These are phyloP conservation scores for Daldinia eschscholtzii DNA, from an alignment of 2,329 filamentous ascomycete genomes.

Conservation along the genomic window DNA sequence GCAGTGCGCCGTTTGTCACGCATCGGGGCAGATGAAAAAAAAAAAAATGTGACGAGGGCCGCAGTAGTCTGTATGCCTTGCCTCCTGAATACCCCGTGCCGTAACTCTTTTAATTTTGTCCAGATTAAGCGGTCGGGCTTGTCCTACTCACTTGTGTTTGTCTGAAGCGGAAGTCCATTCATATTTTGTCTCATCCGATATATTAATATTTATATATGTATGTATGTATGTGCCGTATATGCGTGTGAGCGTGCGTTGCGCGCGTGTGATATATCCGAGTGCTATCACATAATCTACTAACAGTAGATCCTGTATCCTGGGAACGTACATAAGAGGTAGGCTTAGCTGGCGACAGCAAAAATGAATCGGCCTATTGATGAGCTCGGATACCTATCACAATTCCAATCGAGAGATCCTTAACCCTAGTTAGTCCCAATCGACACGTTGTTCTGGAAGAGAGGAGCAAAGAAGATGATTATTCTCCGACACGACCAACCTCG, in stretches of 20 bases:
- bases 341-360: neutral
- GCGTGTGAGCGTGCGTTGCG: neutral
- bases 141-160: conserved; percentile 17
- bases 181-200: neutral
- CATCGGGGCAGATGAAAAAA: conserved; percentile 26
- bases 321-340: conserved; percentile 8
- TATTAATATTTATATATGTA: conserved; percentile 13
- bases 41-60: conserved; percentile 36
- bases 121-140: conserved; percentile 7
- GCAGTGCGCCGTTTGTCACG: conserved; percentile 40
- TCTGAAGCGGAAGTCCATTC: conserved; percentile 17
- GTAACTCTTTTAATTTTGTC: conserved; percentile 15
- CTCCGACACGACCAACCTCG: conserved; percentile 35
- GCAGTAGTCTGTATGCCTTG: conserved; percentile 36
- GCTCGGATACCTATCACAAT: conserved; percentile 24
- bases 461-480: conserved; percentile 36
- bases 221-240: neutral
- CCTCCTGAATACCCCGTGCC: conserved; percentile 20
- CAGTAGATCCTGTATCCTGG: conserved; percentile 6
- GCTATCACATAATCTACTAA: conserved; percentile 1
- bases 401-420: conserved; percentile 21
- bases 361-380: conserved; percentile 9
- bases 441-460: conserved; percentile 37
- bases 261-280: conserved; percentile 17
- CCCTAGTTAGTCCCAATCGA: conserved; percentile 36